Conservation (phyloP, 2,329 filamentous ascomycete genomes). For the Rhynchosporium agropyri region DNA sequence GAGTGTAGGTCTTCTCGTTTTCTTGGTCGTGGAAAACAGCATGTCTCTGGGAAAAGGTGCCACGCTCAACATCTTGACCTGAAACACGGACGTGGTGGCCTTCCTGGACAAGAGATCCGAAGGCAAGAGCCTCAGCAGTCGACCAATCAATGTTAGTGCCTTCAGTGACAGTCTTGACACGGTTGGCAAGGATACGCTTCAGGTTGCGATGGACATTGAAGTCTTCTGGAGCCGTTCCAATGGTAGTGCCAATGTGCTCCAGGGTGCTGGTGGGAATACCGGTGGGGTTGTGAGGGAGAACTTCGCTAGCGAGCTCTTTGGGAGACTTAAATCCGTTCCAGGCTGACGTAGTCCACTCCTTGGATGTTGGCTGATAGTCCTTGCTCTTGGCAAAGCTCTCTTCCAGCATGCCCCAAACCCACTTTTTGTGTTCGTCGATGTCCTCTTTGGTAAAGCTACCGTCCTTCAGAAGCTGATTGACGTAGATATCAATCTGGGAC, state of each 20-base stretch:
- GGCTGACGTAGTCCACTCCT: conserved; percentile 97
- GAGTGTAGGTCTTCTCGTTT: conserved; percentile 89
- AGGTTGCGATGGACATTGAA: conserved; percentile 94
- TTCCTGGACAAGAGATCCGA: conserved; percentile 87
- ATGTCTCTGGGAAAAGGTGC: conserved; percentile 98
- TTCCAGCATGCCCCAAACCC: conserved; percentile 99
- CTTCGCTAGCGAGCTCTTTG: conserved; percentile 93
- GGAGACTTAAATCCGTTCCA: conserved; percentile 99
- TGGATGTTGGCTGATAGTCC: conserved; percentile 93
- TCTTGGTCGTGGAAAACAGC: conserved; percentile 98
- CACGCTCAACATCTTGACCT: conserved; percentile 98
- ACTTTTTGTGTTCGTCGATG: conserved; percentile 98
- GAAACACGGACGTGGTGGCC: conserved; percentile 97
- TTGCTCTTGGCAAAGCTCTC: conserved; percentile 97
- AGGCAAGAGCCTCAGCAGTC: conserved; percentile 93
- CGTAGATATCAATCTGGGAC: conserved; percentile 86
- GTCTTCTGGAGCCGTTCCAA: conserved; percentile 77
- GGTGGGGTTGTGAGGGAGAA: conserved; percentile 88
- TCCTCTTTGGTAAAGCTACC: conserved; percentile 97
- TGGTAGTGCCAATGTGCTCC: conserved; percentile 79
- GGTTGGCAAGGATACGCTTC: conserved; percentile 88
- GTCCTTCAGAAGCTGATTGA: conserved; percentile 86
- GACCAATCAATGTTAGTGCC: conserved; percentile 97
- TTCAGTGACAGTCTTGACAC: conserved; percentile 89
- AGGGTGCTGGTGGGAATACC: conserved; percentile 73